phyloP scores from a whole-genome alignment of 495 filamentous ascomycete species.

The Hypomontagnella monticulosa region DNA sequence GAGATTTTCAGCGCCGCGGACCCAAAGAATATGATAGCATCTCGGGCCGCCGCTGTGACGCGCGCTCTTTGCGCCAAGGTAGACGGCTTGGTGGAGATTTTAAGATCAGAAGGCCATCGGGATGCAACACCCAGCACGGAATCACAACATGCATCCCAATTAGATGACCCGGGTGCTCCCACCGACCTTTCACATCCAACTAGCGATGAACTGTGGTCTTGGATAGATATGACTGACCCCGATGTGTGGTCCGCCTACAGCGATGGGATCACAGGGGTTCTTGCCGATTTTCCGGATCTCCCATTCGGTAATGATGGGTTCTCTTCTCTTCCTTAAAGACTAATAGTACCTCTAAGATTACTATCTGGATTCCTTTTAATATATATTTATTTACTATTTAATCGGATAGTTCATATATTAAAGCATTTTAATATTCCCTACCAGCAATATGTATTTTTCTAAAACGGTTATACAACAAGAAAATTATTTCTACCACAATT shows the following conservation, averaged over 20 bases:
- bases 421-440: no score
- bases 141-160: not conserved
- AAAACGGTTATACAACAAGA: no score
- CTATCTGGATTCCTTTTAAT: no score
- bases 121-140: constrained; percentile 2
- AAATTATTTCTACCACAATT: no score
- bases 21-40: constrained; percentile 14
- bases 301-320: constrained; percentile 24
- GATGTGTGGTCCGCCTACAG: constrained; percentile 27
- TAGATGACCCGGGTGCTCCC: not conserved
- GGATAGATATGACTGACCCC: constrained; percentile 17
- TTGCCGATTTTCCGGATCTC: constrained; percentile 28
- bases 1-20: constrained; percentile 24
- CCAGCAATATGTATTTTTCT: no score
- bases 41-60: constrained; percentile 11
- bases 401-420: no score
- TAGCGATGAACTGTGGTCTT: constrained; percentile 28
- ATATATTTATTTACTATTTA: no score
- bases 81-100: constrained; percentile 22
- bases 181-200: constrained; percentile 11
- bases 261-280: constrained; percentile 25
- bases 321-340: constrained; percentile 12
- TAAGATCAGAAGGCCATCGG: constrained; percentile 7
- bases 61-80: constrained; percentile 25
- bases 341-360: no score